Percentiles rank a stretch among this genome's conserved stretches.
Evolutionary conservation across 768 basidiomycete genomes (phyloP).

Genomic region (Neoboletus brunneissimus): DNA sequence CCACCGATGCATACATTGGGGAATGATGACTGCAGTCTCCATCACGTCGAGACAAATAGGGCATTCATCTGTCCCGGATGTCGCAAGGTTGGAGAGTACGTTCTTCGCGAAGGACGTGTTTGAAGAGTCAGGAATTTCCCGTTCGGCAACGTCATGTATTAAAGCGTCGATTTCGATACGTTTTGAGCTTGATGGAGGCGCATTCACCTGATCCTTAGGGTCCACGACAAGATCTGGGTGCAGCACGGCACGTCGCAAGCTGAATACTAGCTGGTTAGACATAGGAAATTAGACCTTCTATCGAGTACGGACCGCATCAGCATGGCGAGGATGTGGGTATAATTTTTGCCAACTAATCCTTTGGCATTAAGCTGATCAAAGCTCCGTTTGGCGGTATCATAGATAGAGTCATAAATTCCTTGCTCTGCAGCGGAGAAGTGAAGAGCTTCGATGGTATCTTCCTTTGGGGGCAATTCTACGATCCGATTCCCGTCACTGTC

Average conservation of each 20-base stretch:
- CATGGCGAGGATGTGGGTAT: slow-evolving; percentile 90
- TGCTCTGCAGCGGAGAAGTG: slow-evolving; percentile 78
- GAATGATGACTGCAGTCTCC: slow-evolving; percentile 67
- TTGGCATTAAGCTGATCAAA: slow-evolving; percentile 79
- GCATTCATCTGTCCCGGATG: slow-evolving; percentile 63
- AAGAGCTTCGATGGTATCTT: slow-evolving; percentile 71
- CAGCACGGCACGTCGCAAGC: slow-evolving; percentile 86
- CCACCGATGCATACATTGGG: slow-evolving; percentile 77
- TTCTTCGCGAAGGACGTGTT: slow-evolving; percentile 55
- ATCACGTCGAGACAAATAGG: slow-evolving; percentile 80
- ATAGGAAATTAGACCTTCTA: neutral
- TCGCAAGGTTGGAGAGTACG: slow-evolving; percentile 57
- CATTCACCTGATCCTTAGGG: slow-evolving; percentile 39
- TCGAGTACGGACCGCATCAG: slow-evolving; percentile 71
- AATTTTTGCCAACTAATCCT: slow-evolving; percentile 76
- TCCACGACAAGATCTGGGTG: slow-evolving; percentile 83
- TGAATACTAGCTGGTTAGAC: slow-evolving; percentile 30
- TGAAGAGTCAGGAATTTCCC: slow-evolving; percentile 23
- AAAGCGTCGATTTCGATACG: slow-evolving; percentile 59
- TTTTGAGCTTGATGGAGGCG: slow-evolving; percentile 29
- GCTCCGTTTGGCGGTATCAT: slow-evolving; percentile 69
- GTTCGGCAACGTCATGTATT: slow-evolving; percentile 50
- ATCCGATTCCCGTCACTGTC: slow-evolving; percentile 85
- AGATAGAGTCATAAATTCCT: slow-evolving; percentile 88
- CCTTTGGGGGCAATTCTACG: slow-evolving; percentile 84